These are phyloP conservation scores for Trichoderma sp. DNA, from an alignment of 2,329 filamentous ascomycete genomes.

Conservation along the genomic window DNA sequence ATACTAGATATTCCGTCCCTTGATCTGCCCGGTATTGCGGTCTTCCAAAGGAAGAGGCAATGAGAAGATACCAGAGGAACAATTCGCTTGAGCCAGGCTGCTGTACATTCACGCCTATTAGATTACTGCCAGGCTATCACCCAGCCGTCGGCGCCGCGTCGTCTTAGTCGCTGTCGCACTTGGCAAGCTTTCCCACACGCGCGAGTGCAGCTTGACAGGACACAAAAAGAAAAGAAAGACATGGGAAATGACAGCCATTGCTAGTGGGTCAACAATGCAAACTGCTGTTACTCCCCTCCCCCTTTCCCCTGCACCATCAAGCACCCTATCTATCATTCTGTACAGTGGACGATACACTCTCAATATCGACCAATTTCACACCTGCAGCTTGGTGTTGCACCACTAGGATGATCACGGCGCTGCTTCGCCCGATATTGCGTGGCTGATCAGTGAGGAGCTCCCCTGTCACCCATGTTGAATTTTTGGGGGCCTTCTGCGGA, in stretches of 20 bases:
- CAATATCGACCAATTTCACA: not conserved
- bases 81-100: not conserved
- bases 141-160: not conserved
- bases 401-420: not conserved
- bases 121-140: not conserved
- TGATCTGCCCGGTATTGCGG: not conserved
- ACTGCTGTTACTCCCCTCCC: not conserved
- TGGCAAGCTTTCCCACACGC: not conserved
- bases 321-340: not conserved
- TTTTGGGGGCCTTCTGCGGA: not conserved
- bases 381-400: slow-evolving; percentile 1
- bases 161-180: not conserved
- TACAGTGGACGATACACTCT: not conserved
- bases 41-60: not conserved
- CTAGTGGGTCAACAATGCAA: not conserved
- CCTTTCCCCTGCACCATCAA: not conserved
- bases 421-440: slow-evolving; percentile 10
- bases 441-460: not conserved
- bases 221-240: not conserved
- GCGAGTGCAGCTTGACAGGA: not conserved
- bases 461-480: not conserved
- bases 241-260: not conserved
- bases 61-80: not conserved
- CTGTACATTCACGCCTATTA: not conserved
- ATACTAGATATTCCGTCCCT: not conserved